Evolutionary conservation across 73 alveolate species (phyloP).

Genomic region (Paramecium tetraurelia): DNA sequence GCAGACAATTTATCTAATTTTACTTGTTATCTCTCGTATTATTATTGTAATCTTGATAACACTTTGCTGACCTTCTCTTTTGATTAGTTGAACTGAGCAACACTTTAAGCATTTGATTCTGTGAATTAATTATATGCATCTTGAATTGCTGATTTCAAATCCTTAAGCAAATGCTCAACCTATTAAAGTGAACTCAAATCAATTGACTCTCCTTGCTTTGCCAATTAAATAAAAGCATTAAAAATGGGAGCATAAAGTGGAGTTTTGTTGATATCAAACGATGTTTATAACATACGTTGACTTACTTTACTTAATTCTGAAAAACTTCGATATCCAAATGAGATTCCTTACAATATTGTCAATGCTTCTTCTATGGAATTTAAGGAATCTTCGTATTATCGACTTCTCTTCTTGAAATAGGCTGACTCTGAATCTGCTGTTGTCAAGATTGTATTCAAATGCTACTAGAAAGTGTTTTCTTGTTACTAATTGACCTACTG

Average conservation of each 20-base stretch:
- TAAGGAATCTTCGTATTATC: constrained; percentile 3
- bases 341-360: neutral
- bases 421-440: neutral
- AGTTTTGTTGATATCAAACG: neutral
- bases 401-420: neutral
- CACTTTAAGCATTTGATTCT: neutral
- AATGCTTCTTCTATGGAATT: neutral
- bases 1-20: neutral
- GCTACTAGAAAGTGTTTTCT: neutral
- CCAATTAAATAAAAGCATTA: neutral
- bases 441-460: neutral
- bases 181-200: neutral
- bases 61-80: neutral
- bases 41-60: neutral
- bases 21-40: neutral
- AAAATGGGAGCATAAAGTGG: neutral
- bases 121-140: neutral
- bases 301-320: neutral
- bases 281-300: neutral
- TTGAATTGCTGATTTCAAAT: neutral
- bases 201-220: neutral
- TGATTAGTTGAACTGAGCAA: neutral
- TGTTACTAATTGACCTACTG: neutral
- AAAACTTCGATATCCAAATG: neutral
- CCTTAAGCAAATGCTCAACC: neutral